Percentiles rank a stretch among this genome's conserved stretches.
Evolutionary conservation across 192 early-diverging fungal genomes (phyloP).

Genomic region (Podila verticillata): DNA sequence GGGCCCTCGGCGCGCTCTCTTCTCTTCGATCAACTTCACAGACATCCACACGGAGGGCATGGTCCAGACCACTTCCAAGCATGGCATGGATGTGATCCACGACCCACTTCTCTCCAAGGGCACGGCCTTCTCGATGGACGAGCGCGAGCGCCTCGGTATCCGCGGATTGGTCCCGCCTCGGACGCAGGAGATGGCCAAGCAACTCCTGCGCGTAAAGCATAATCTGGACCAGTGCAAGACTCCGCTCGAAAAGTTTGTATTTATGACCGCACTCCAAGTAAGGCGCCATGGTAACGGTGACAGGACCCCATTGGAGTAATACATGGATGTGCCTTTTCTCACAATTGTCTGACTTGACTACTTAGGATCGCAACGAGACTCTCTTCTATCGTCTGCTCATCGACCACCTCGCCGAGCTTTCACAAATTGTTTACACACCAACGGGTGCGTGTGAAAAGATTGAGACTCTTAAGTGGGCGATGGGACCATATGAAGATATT

Average conservation of each 20-base stretch:
- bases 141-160: constrained; percentile 62
- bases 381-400: constrained; percentile 63
- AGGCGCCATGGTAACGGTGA: not conserved
- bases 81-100: constrained; percentile 61
- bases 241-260: constrained; percentile 62
- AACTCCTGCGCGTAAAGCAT: constrained; percentile 58
- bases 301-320: too few species aligned
- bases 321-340: too few species aligned
- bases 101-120: constrained; percentile 64
- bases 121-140: constrained; percentile 61
- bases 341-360: too few species aligned
- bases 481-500: too few species aligned
- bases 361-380: constrained; percentile 61
- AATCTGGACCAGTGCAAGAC: constrained; percentile 59
- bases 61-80: constrained; percentile 48
- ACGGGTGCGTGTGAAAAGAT: constrained; percentile 48
- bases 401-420: constrained; percentile 59
- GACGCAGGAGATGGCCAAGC: constrained; percentile 65
- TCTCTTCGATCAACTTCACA: constrained; percentile 34
- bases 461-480: too few species aligned
- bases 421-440: constrained; percentile 63
- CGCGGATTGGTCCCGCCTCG: constrained; percentile 64
- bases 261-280: constrained; percentile 60
- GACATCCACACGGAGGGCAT: constrained; percentile 44
- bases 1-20: constrained; percentile 15